A percentile compares a stretch with the other conserved stretches of the same genome.
These are phyloP conservation scores for Reticulascus tulasneorum DNA, from an alignment of 2,329 filamentous ascomycete genomes.

Conservation along the genomic window DNA sequence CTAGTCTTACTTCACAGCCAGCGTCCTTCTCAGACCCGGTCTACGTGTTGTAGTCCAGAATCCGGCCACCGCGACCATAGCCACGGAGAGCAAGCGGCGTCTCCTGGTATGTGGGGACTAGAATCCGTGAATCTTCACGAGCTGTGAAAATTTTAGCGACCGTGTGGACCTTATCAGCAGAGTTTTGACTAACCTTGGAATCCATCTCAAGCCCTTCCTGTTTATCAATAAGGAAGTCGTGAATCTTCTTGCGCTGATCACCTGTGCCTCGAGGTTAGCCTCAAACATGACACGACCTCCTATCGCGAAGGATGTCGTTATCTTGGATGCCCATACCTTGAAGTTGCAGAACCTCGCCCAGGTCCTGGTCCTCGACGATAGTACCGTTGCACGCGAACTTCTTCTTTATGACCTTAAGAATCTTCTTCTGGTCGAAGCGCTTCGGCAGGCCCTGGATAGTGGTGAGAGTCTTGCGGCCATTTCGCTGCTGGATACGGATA, in stretches of 20 bases:
- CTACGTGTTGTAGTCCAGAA: too few relatives aligned
- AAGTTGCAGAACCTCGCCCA: constrained; percentile 16
- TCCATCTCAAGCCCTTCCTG: constrained; percentile 82
- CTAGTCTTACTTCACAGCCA: too few relatives aligned
- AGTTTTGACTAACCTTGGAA: constrained; percentile 52
- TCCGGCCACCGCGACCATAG: too few relatives aligned
- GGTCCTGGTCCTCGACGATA: constrained; percentile 16
- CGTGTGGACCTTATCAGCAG: not conserved
- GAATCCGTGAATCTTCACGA: constrained; percentile 56
- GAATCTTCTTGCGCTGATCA: constrained; percentile 89
- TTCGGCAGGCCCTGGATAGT: constrained; percentile 98
- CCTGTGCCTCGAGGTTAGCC: constrained; percentile 35
- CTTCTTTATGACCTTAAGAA: constrained; percentile 99
- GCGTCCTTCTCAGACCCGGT: too few relatives aligned
- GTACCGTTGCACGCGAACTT: constrained; percentile 43
- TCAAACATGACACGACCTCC: too few relatives aligned
- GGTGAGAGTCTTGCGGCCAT: constrained; percentile 97
- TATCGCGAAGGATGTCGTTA: too few relatives aligned
- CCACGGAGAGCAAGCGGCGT: constrained; percentile 18
- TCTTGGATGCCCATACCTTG: too few relatives aligned
- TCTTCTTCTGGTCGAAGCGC: constrained; percentile 99
- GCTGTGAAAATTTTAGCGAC: constrained; percentile 2
- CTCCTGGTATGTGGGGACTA: constrained; percentile 39
- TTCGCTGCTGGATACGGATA: constrained; percentile 18
- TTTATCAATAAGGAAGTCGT: constrained; percentile 86